Evolutionary conservation across 2,329 filamentous ascomycete species (phyloP).

Genomic region (Leptographium galeiforme): DNA sequence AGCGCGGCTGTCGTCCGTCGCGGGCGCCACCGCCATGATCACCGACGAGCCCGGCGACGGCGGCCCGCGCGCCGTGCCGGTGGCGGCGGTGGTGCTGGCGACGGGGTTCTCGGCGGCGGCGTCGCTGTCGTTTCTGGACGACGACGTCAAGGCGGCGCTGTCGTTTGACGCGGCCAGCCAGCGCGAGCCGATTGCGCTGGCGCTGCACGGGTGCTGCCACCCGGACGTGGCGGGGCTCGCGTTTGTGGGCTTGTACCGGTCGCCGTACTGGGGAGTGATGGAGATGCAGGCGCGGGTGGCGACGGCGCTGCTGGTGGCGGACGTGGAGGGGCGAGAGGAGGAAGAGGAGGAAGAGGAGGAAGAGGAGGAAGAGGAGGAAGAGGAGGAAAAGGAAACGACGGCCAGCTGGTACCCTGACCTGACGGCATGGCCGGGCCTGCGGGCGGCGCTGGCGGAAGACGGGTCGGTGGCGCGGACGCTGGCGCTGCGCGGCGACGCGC

Average conservation of each 20-base stretch:
- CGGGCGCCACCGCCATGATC: conserved; percentile 17
- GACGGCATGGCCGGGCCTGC: conserved; percentile 17
- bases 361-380: too few species aligned
- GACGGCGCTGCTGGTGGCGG: conserved; percentile 36
- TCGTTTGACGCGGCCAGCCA: conserved; percentile 39
- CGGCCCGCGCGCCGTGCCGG: conserved; percentile 14
- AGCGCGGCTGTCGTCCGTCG: conserved; percentile 30
- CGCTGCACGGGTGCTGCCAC: conserved; percentile 53
- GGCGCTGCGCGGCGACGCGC: conserved; percentile 35
- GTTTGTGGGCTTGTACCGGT: conserved; percentile 74
- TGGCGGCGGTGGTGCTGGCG: conserved; percentile 58
- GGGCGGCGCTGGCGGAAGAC: conserved; percentile 28
- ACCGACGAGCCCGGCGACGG: too few species aligned
- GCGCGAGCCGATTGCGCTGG: conserved; percentile 51
- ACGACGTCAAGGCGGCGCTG: conserved; percentile 40
- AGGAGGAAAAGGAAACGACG: too few species aligned
- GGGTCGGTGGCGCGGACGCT: conserved; percentile 32
- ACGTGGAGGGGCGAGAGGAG: too few species aligned
- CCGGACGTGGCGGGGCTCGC: conserved; percentile 49
- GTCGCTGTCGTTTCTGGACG: conserved; percentile 51
- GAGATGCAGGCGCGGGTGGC: conserved; percentile 71
- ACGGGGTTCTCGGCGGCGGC: conserved; percentile 59
- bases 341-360: too few species aligned
- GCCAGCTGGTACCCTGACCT: conserved; percentile 3
- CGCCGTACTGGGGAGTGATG: conserved; percentile 77